phyloP scores from a whole-genome alignment of 371 early-diverging fungal species.

The Mortierella sp. region DNA sequence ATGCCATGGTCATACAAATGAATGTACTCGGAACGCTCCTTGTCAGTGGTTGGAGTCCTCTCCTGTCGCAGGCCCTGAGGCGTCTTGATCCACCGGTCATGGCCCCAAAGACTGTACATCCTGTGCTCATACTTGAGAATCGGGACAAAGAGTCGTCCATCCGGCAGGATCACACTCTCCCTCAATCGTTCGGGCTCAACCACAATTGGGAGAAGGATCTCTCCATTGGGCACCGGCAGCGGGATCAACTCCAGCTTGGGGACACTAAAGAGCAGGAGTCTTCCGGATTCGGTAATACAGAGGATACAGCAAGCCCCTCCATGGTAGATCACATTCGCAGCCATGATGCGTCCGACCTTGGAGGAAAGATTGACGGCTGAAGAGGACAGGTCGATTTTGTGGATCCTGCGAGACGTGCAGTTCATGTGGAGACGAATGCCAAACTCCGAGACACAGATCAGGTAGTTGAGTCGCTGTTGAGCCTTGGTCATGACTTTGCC shows the following conservation, averaged over 20 bases:
- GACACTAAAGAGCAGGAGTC: constrained; percentile 40
- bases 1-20: constrained; percentile 60
- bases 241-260: constrained; percentile 52
- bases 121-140: constrained; percentile 61
- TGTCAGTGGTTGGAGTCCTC: constrained; percentile 6
- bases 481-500: constrained; percentile 44
- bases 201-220: constrained; percentile 38
- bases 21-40: constrained; percentile 26
- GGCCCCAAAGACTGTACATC: constrained; percentile 59
- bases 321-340: constrained; percentile 43
- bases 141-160: constrained; percentile 66
- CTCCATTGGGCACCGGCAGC: constrained; percentile 23
- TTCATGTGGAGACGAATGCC: constrained; percentile 53
- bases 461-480: constrained; percentile 42
- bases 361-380: neutral
- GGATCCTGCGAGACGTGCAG: constrained; percentile 48
- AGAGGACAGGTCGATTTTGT: constrained; percentile 33
- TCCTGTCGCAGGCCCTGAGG: constrained; percentile 24
- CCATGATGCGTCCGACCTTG: constrained; percentile 37
- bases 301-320: constrained; percentile 40
- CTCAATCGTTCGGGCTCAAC: constrained; percentile 33
- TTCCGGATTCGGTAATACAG: constrained; percentile 42
- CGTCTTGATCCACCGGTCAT: constrained; percentile 37
- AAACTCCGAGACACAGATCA: constrained; percentile 38
- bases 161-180: constrained; percentile 58